Base-by-base conservation (phyloP, 371 early-diverging fungal genomes). In the Circinella umbellata region DNA sequence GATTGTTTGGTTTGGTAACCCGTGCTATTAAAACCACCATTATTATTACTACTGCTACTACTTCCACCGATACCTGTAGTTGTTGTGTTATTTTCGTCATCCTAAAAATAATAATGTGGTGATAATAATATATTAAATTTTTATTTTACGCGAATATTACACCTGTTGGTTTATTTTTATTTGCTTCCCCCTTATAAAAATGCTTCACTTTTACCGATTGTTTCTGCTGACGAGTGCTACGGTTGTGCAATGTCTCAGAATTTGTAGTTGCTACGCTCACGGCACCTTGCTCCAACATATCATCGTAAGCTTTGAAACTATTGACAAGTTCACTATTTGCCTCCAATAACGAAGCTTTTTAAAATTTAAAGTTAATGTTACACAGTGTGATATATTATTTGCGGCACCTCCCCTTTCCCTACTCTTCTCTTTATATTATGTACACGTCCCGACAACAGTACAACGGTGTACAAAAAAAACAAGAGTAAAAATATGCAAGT, bases 221-320 rank as follows among this genome's bases (percentile, higher is more conserved):
- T 9, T 6, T 11, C 15, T 51, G 51, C 51, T 69, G 71, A 15
- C 73, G 73, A 38, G 79, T 79, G 69, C 70, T 71, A 64, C 80
- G 80, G 37, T 72, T 62, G 64, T 80, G 65, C 46, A 80, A 68
- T 10, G 72, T 42, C 38, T 76, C 74, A 15, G 83, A 83, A 63
- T 80, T 79, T 3, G 63, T 64, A 5, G 78, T 81, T 17, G 84
- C 84, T 48, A 73, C 70, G 60, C 70, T 74, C 61, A 84, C 46
- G 38, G 80, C 77, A 42, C 74, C 63, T 37, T 74, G 79, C 65
- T 84, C 84, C 61, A 84, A 53, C 84, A 82, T 82, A 65, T 84
- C 84, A 60, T 84, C 82, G 71, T 84, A 84, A 10, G 84, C 76
- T 51, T 82, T 84, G 70, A 84, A 84, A 42, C 73, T 73, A 18